phyloP scores from a whole-genome alignment of 2,329 filamentous ascomycete species.

The Pseudogymnoascus sp. region DNA sequence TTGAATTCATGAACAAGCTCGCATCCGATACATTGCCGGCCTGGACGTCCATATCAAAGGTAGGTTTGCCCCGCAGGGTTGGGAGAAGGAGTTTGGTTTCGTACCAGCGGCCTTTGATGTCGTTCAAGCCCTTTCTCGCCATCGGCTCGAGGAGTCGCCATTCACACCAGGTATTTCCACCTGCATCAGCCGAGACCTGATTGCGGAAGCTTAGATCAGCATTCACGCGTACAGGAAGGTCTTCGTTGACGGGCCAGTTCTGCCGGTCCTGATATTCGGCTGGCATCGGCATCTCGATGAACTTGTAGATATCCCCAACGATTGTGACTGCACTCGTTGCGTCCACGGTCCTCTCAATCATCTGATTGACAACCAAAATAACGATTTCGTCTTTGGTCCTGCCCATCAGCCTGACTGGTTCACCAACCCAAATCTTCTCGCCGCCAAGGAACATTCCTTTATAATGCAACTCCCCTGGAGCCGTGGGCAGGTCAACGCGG shows the following conservation, averaged over 20 bases:
- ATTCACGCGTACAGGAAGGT: conserved; percentile 40
- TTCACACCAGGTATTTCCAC: conserved; percentile 24
- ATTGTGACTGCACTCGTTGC: conserved; percentile 29
- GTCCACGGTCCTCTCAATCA: conserved; percentile 25
- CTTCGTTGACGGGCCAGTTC: conserved; percentile 32
- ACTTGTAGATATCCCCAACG: conserved; percentile 44
- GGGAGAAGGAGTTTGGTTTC: conserved; percentile 44
- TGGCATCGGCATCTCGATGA: conserved; percentile 33
- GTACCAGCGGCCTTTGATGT: conserved; percentile 54
- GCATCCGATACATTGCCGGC: conserved; percentile 34
- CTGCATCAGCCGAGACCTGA: conserved; percentile 36
- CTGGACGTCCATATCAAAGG: conserved; percentile 28
- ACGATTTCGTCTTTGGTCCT: conserved; percentile 36
- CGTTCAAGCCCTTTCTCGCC: conserved; percentile 31
- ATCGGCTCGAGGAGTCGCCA: conserved; percentile 26
- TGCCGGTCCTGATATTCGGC: conserved; percentile 25
- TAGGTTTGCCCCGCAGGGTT: conserved; percentile 25
- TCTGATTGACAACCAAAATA: conserved; percentile 36
- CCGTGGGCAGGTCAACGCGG: conserved; percentile 33
- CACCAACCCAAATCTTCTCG: conserved; percentile 53
- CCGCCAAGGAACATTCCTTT: conserved; percentile 48
- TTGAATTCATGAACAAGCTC: conserved; percentile 39
- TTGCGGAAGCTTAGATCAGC: conserved; percentile 34
- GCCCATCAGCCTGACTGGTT: conserved; percentile 43
- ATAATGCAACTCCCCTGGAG: conserved; percentile 37